Percentiles rank a stretch among this genome's conserved stretches.
Evolutionary conservation across 2,329 filamentous ascomycete genomes (phyloP).

Genomic region (Colletotrichum chrysophilum): DNA sequence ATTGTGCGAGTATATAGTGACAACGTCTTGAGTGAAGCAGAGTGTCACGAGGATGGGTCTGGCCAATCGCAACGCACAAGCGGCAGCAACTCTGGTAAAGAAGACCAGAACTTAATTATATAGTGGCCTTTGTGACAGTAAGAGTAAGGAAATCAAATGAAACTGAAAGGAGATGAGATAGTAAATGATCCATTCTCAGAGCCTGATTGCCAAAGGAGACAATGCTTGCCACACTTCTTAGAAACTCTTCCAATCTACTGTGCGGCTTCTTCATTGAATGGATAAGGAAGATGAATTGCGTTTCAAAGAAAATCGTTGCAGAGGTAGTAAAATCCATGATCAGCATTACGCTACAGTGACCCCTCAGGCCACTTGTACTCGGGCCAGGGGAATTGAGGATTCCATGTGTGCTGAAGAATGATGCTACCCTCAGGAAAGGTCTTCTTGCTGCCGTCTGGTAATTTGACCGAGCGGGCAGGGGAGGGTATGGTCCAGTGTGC

Average conservation of each 20-base stretch:
- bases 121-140: background rate
- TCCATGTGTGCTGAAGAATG: constrained; percentile 14
- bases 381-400: constrained; percentile 22
- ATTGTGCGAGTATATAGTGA: background rate
- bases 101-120: background rate
- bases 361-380: background rate
- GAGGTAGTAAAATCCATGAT: background rate
- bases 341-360: background rate
- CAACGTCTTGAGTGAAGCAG: background rate
- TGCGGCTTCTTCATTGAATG: background rate
- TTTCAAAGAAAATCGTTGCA: background rate
- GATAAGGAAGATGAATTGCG: background rate
- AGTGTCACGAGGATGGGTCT: background rate
- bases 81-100: background rate
- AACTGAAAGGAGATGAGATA: background rate
- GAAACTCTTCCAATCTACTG: background rate
- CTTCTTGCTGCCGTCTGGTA: constrained; percentile 22
- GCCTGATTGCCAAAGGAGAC: background rate
- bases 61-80: background rate
- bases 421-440: constrained; percentile 26
- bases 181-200: background rate
- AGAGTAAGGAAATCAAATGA: background rate
- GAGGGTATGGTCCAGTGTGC: background rate
- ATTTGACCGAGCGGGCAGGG: background rate
- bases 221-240: background rate